These are phyloP conservation scores for Claviceps sp. DNA, from an alignment of 2,329 filamentous ascomycete species.

Conservation along the genomic window DNA sequence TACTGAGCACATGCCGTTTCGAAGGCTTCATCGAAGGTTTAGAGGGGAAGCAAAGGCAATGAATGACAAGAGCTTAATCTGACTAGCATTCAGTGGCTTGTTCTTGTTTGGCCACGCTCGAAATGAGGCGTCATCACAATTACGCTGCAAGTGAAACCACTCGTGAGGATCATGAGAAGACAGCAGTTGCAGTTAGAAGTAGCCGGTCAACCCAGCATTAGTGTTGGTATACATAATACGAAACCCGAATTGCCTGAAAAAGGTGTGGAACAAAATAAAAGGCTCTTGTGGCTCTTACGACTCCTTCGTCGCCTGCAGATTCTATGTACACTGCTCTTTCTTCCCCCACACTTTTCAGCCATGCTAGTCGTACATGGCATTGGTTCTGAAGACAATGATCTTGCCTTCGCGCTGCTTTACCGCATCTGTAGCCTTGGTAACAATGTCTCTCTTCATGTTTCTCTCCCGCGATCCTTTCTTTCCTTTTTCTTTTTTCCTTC, in stretches of 20 bases:
- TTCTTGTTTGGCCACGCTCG: no score
- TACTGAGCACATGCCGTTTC: no score
- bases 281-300: background rate
- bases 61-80: no score
- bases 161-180: no score
- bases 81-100: no score
- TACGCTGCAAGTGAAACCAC: no score
- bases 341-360: background rate
- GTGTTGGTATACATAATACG: background rate
- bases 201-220: background rate
- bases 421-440: background rate
- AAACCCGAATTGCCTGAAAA: background rate
- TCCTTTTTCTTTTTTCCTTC: background rate
- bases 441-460: no score
- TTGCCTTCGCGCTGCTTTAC: background rate
- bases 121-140: no score
- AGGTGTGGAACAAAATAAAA: background rate
- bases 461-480: no score
- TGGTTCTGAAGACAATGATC: background rate
- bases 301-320: background rate
- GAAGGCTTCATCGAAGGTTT: no score
- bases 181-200: background rate
- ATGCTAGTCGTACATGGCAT: background rate
- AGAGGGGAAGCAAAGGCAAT: no score
- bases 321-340: conserved; percentile 1